A percentile compares a stretch with the other conserved stretches of the same genome.
Evolutionary conservation across 1,284 basidiomycete species (phyloP).

Genomic region (Lentinus polychrous): DNA sequence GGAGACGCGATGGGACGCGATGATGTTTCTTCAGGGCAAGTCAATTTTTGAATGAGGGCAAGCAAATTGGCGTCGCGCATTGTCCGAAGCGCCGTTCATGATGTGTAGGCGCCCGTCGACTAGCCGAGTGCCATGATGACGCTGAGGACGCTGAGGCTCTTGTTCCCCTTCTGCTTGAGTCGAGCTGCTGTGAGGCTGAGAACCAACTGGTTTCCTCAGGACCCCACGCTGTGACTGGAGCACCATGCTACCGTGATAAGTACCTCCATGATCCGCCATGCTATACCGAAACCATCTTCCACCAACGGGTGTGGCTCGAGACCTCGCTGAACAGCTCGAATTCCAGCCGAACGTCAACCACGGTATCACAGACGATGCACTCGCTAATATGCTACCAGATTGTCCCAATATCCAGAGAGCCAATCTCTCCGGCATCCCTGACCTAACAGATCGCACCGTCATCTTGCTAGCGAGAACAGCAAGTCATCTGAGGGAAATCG

Average conservation of each 20-base stretch:
- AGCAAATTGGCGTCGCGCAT: constrained; percentile 19
- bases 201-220: no score
- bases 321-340: constrained; percentile 47
- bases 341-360: constrained; percentile 29
- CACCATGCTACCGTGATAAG: no score
- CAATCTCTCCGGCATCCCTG: constrained; percentile 61
- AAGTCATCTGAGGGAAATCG: constrained; percentile 67
- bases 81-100: no score
- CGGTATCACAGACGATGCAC: constrained; percentile 53
- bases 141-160: no score
- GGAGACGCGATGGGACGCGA: neutral
- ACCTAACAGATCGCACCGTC: constrained; percentile 66
- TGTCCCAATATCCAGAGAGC: constrained; percentile 72
- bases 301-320: constrained; percentile 41
- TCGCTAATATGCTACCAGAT: constrained; percentile 53
- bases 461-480: constrained; percentile 59
- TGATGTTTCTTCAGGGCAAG: constrained; percentile 24
- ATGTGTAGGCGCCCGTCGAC: no score
- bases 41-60: constrained; percentile 21
- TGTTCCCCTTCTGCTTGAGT: no score
- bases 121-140: no score
- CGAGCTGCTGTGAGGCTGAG: no score
- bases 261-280: constrained; percentile 19
- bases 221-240: no score
- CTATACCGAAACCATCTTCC: constrained; percentile 23